Percentiles rank a stretch among this genome's conserved stretches.
Evolutionary conservation across 768 basidiomycete genomes (phyloP).

Genomic region (Nidularia pulvinata): DNA sequence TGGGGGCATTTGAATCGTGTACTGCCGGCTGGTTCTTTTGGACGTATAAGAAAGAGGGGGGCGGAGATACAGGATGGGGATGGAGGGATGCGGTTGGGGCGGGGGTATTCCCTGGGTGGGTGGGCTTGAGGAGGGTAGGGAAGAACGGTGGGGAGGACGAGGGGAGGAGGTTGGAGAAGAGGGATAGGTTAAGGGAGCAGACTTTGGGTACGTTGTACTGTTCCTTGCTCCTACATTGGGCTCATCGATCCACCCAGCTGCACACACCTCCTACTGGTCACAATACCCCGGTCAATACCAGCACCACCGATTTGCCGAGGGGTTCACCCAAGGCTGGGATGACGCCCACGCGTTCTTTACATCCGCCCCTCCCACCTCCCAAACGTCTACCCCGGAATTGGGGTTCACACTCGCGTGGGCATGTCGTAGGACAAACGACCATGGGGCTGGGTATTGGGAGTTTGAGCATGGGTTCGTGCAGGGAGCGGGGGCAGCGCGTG

Average conservation of each 20-base stretch:
- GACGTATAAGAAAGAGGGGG: constrained; percentile 74
- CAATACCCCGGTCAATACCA: constrained; percentile 57
- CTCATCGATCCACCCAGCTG: constrained; percentile 17
- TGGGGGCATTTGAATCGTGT: constrained; percentile 49
- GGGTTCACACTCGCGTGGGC: constrained; percentile 70
- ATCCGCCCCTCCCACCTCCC: constrained; percentile 6
- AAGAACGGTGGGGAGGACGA: constrained; percentile 7
- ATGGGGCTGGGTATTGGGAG: constrained; percentile 61
- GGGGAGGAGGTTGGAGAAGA: constrained; percentile 12
- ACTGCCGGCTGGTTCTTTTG: constrained; percentile 77
- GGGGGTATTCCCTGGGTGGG: constrained; percentile 57
- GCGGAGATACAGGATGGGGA: constrained; percentile 76
- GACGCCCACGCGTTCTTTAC: constrained; percentile 61
- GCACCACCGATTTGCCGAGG: constrained; percentile 67
- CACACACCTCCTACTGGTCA: constrained; percentile 39
- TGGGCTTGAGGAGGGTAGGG: constrained; percentile 27
- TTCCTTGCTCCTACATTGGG: constrained; percentile 4
- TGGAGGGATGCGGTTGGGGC: constrained; percentile 61
- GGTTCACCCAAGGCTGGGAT: constrained; percentile 72
- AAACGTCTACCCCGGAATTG: constrained; percentile 37
- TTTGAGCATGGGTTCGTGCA: constrained; percentile 70
- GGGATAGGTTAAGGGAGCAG: constrained; percentile 19
- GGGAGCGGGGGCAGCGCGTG: constrained; percentile 39
- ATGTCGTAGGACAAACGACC: constrained; percentile 38
- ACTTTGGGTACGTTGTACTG: constrained; percentile 25